These are phyloP conservation scores for Termitomyces sp. DNA, from an alignment of 768 basidiomycete species.

Conservation along the genomic window DNA sequence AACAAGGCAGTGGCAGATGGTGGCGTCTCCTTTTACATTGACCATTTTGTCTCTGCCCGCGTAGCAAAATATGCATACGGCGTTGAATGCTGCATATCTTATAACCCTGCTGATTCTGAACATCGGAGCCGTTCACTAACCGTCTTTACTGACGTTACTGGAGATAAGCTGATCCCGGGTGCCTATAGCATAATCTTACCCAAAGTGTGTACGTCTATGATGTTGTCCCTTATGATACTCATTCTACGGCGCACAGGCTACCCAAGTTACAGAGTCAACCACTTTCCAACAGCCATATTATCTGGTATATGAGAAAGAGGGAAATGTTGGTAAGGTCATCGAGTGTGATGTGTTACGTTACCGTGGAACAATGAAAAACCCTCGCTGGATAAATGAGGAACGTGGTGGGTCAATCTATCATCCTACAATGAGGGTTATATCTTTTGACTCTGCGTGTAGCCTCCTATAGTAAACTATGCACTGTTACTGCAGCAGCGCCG, in stretches of 20 bases:
- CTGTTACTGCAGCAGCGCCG: constrained; percentile 11
- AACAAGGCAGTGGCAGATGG: constrained; percentile 18
- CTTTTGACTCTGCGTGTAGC: constrained; percentile 1
- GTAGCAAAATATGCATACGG: constrained; percentile 15
- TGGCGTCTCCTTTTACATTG: constrained; percentile 15
- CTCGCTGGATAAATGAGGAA: constrained; percentile 20
- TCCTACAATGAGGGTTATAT: background rate
- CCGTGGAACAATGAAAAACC: constrained; percentile 2
- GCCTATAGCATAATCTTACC: constrained; percentile 21
- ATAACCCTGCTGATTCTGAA: constrained; percentile 5
- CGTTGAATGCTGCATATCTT: background rate
- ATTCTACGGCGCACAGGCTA: constrained; percentile 21
- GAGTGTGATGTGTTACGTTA: constrained; percentile 15
- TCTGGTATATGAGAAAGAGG: background rate
- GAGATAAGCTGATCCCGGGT: constrained; percentile 6
- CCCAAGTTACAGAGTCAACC: constrained; percentile 24
- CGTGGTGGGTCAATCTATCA: constrained; percentile 8
- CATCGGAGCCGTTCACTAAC: constrained; percentile 4
- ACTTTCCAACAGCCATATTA: constrained; percentile 15
- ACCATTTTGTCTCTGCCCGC: constrained; percentile 14
- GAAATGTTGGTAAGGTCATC: background rate
- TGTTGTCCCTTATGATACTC: too few species aligned
- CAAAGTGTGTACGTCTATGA: constrained; percentile 12
- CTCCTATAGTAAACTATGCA: constrained; percentile 15
- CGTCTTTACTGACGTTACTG: background rate